Base-by-base conservation (phyloP, 768 basidiomycete genomes). In the Russula lepida region DNA sequence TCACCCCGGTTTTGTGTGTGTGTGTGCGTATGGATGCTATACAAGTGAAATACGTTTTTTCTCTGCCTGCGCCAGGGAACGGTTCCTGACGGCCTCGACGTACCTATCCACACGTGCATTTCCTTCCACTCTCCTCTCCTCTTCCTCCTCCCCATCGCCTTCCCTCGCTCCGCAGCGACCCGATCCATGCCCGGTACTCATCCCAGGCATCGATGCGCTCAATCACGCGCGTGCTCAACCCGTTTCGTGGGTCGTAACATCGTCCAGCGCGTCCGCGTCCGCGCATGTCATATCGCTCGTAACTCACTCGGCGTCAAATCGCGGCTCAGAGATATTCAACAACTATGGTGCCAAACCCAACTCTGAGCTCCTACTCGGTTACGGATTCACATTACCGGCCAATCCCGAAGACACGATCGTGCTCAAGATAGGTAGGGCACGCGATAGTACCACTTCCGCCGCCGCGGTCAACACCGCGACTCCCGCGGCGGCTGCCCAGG, bases 261-360 rank as follows among this genome's bases (percentile, higher is more conserved):
- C 44, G 52, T 30, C 54, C 61, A 17, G 9, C 6, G 3, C 21
- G 12, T 23, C 51, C 3, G 3, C 53, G 6, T 15, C 59, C 1
- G 15, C 66, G 35, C 57, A 62, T 19, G 32, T 68, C 41, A 80
- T 95, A 58, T 83, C 87, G 1, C 78, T 95, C 54, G 75, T 89
- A 2, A 72, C 80, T 7, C 86, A 86, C 66, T 71, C 68, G 1
- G 52, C 75, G 0, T 74, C 77, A 4, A 63, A 64, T 1, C 63
- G 72, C 1, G 80, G 78, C 17, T 68, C 77, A 27, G 88, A 93
- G 70, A 74, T 95, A 21, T 84, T 86, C 75, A 95, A 94, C 74
- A 95, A 95, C 70, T 97, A 97, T 71, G 95, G 94, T 0, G 81
- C 85, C 0, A 97, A 97, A 70, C 84, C 92, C 0, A 95, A 95